Conservation (phyloP, 2,329 filamentous ascomycete genomes). For the Knoxdaviesia proteae region DNA sequence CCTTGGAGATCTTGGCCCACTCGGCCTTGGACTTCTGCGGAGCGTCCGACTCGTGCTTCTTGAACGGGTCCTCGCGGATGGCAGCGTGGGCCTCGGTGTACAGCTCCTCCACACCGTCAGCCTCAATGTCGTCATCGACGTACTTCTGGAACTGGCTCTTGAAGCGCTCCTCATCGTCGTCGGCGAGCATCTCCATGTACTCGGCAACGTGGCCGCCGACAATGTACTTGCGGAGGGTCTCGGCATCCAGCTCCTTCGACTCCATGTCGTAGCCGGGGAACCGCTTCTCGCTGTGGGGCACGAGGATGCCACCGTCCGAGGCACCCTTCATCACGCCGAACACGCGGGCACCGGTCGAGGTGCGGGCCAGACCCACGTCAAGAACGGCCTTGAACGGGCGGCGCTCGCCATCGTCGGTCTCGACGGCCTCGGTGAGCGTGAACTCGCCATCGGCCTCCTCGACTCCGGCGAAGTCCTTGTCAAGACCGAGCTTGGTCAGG, state of each 20-base stretch:
- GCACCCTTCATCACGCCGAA: slow-evolving; percentile 99
- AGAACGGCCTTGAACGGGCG: slow-evolving; percentile 99
- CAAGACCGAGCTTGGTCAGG: slow-evolving; percentile 89
- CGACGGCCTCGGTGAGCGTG: slow-evolving; percentile 82
- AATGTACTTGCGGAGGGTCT: slow-evolving; percentile 98
- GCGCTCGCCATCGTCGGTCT: slow-evolving; percentile 78
- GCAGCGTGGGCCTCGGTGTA: slow-evolving; percentile 88
- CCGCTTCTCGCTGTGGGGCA: slow-evolving; percentile 98
- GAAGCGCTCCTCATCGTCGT: slow-evolving; percentile 99
- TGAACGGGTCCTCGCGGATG: slow-evolving; percentile 95
- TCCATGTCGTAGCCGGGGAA: slow-evolving; percentile 98
- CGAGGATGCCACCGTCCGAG: slow-evolving; percentile 88
- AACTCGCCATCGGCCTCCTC: slow-evolving; percentile 95
- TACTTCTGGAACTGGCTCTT: slow-evolving; percentile 96
- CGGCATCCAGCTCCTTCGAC: slow-evolving; percentile 90
- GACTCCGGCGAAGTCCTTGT: slow-evolving; percentile 83
- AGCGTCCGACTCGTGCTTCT: slow-evolving; percentile 58
- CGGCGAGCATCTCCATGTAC: slow-evolving; percentile 99
- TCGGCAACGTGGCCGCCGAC: slow-evolving; percentile 94
- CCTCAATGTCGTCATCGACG: slow-evolving; percentile 91
- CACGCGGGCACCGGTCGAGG: slow-evolving; percentile 94
- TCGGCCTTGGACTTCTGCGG: slow-evolving; percentile 94
- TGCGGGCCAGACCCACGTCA: slow-evolving; percentile 91
- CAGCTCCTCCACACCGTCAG: slow-evolving; percentile 89
- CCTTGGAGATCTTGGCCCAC: slow-evolving; percentile 89